Evolutionary conservation across 2,329 filamentous ascomycete genomes (phyloP).

Genomic region (Endocalyx cinctus): DNA sequence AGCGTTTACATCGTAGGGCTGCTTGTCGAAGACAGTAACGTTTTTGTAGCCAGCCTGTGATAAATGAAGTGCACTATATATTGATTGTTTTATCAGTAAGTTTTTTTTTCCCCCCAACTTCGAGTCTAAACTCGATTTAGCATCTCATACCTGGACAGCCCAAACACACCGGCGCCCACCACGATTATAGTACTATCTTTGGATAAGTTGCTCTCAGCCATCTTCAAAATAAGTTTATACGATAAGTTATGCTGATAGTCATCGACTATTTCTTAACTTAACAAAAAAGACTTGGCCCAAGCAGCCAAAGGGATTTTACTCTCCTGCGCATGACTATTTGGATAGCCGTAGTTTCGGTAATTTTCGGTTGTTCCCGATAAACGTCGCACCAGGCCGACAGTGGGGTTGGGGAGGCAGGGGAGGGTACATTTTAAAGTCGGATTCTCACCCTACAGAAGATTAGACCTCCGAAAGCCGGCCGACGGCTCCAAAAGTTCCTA

Average conservation of each 20-base stretch:
- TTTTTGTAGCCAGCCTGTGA: slow-evolving; percentile 39
- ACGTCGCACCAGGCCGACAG: not conserved
- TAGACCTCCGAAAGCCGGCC: too few species aligned
- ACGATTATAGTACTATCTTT: slow-evolving; percentile 28
- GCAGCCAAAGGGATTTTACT: too few species aligned
- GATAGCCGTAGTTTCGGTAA: not conserved
- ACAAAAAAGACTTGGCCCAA: too few species aligned
- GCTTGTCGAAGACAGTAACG: slow-evolving; percentile 44
- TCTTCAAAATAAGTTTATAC: not conserved
- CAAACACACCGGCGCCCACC: slow-evolving; percentile 37
- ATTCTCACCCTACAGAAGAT: too few species aligned
- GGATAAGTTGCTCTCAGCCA: not conserved
- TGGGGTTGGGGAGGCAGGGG: too few species aligned
- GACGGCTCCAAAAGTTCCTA: too few species aligned
- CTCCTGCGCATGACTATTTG: not conserved
- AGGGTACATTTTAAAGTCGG: not conserved
- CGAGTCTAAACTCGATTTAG: too few species aligned
- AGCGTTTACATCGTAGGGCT: slow-evolving; percentile 28
- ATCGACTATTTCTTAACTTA: not conserved
- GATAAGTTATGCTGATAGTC: not conserved
- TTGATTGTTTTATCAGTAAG: too few species aligned
- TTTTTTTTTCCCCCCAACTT: too few species aligned
- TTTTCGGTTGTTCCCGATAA: not conserved
- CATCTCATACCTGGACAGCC: slow-evolving; percentile 10
- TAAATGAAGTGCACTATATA: slow-evolving; percentile 38